Base-by-base conservation (phyloP, 139 green algal species). In the Chlorella sp. region DNA sequence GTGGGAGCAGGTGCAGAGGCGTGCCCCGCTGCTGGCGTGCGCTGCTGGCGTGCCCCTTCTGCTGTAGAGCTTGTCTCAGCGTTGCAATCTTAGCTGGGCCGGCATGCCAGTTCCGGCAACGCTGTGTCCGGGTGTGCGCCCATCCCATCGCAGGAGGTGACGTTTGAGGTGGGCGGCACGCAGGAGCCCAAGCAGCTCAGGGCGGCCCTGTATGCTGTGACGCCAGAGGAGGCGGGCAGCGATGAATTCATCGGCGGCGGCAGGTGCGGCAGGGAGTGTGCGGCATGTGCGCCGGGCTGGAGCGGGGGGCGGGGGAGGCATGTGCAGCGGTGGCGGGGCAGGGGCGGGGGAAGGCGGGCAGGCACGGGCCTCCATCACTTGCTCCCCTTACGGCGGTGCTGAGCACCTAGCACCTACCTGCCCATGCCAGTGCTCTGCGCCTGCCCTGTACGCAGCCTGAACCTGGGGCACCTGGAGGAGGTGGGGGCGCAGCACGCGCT, bases 141-240 rank as follows among this genome's bases (percentile, higher is more conserved):
- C n/a, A n/a, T n/a, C n/a, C 32, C 32, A 2, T 1, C n/a, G 43
- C 76, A 82, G 76, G 76, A 82, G 56, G 58, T 82, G 76, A 58
- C 58, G 2, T 82, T 82, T n/a, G 76, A 82, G 76, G 58, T 82
- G 24, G 76, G 77, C 13, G 60, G 60, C 17, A 74, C 28, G 7
- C 60, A 73, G 58, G 38, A 60, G 38, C 36, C 41, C 30, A 69
- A 40, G 60, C 40, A 74, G 60, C 41, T 83, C 40, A 40, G 20
- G 32, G 77, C 41, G 17, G 77, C 77, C 1, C 60, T 83, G 28
- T 83, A 83, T 43, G 28, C 41, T 6, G 60, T 83, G 13, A 56
- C 19, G 0, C 34, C 34, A 9, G 77, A 62, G 3, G 48, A 83
- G 60, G 60, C 38, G 1, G 28, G 14, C 36, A 40, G 11, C 26